A percentile compares a stretch with the other conserved stretches of the same genome.
Conservation (phyloP, 2,329 filamentous ascomycete species). For the Fusarium keratoplasticum region DNA sequence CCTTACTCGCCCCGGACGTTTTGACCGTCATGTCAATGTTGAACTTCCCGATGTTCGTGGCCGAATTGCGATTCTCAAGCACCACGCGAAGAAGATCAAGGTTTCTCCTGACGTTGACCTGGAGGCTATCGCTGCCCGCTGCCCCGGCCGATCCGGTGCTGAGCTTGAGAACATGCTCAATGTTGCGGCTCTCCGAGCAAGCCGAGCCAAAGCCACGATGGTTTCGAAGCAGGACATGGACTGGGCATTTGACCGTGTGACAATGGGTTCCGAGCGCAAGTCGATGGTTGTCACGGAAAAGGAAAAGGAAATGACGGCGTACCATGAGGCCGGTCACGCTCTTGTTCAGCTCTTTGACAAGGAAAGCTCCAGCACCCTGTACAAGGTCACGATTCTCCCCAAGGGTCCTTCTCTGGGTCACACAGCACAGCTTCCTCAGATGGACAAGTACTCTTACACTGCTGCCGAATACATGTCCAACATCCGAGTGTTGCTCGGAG, state of each 20-base stretch:
- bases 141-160: constrained; percentile 92
- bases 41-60: constrained; percentile 92
- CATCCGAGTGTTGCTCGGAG: constrained; percentile 85
- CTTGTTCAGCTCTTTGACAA: constrained; percentile 85
- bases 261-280: constrained; percentile 94
- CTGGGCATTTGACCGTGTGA: constrained; percentile 98
- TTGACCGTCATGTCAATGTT: constrained; percentile 92
- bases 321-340: constrained; percentile 95
- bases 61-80: constrained; percentile 90
- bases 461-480: constrained; percentile 84
- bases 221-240: constrained; percentile 87
- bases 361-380: constrained; percentile 79
- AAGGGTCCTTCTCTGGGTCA: constrained; percentile 88
- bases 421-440: constrained; percentile 87
- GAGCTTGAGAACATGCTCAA: constrained; percentile 98
- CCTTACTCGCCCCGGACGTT: constrained; percentile 91
- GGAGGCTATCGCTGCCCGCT: constrained; percentile 85
- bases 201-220: constrained; percentile 80
- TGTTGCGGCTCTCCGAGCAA: constrained; percentile 94
- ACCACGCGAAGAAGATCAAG: constrained; percentile 94
- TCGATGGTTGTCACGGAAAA: constrained; percentile 91
- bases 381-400: constrained; percentile 98
- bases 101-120: constrained; percentile 83
- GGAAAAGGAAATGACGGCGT: constrained; percentile 96
- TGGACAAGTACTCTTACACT: constrained; percentile 92